Conservation (phyloP, 257 asterid species). For the Rauvolfia tetraphylla region DNA sequence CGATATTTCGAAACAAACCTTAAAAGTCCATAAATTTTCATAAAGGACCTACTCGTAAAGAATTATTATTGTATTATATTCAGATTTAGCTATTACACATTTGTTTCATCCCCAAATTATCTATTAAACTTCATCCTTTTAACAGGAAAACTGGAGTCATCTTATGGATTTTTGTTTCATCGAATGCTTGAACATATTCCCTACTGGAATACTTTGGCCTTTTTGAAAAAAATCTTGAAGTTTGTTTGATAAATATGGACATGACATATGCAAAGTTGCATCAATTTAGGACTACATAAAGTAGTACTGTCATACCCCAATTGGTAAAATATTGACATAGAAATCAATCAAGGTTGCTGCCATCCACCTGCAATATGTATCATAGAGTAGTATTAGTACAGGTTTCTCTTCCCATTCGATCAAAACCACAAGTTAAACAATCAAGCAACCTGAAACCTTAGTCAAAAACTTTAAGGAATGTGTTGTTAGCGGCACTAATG, state of each 20-base stretch:
- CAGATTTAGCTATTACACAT: neutral
- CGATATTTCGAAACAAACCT: neutral
- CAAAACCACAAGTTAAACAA: neutral
- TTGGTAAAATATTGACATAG: slow-evolving; percentile 48
- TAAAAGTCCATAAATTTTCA: neutral
- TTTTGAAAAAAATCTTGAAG: neutral
- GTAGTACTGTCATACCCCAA: slow-evolving; percentile 47
- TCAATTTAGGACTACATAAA: slow-evolving; percentile 8
- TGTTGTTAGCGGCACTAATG: no score
- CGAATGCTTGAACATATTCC: neutral
- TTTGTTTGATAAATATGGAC: neutral
- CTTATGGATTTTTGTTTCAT: neutral
- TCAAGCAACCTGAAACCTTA: neutral
- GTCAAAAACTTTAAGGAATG: neutral
- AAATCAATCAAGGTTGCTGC: slow-evolving; percentile 65
- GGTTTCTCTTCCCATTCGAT: neutral
- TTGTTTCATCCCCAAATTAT: neutral
- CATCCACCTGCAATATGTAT: slow-evolving; percentile 67
- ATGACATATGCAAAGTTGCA: neutral
- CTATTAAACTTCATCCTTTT: neutral
- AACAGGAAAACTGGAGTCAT: neutral
- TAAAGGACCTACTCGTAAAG: neutral
- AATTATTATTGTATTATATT: neutral
- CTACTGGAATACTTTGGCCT: neutral
- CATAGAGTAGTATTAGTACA: neutral